Evolutionary conservation across 495 filamentous ascomycete genomes (phyloP), one percentile per base, ranked within the genome.

Genomic region (Penicillium waksmanii): DNA sequence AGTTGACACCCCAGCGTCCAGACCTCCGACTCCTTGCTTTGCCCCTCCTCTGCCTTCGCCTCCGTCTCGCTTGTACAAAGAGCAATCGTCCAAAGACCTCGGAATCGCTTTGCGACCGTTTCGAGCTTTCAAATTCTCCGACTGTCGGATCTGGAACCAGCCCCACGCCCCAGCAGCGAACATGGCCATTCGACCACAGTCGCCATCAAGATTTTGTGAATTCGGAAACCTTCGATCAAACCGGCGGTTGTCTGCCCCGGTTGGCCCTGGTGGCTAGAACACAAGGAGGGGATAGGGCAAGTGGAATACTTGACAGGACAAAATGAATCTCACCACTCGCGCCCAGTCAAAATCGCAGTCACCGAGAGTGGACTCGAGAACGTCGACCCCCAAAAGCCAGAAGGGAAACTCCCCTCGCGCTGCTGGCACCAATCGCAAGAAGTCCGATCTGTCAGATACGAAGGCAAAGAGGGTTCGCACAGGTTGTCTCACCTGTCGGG

Each of bases 401-500:
- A 53, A 63, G 49, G 44, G 55, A 61, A 57, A 66, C 61, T 61
- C 70, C 56, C 47, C 69, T 51, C 62, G 56, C 43, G 47, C 54
- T 12, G 46, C 58, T 2, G 61, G 55, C 55, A 56, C 54, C 48
- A 65, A 54, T 31, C 67, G 66, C 40, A 70, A 70, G 21, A 71
- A 67, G 34, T 49, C 66, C 13, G 66, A 76, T 17, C 52, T 57
- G 9, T 51, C 65, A 15, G 64, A 68, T 33, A 68, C 63, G n/a
- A 91, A 89, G 66, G 84, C 87, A 18, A 86, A 82, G 66, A 76
- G 89, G 43, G 88, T 91, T 11, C 85, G 89, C 23, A 93, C 89
- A 9, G 89, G 89, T 19, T 93, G 89, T 66, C 73, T 93, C 31
- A 93, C 89, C 6, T 93, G 89, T 70, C 84, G 89, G 54, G 87